Percentiles rank a stretch among this genome's conserved stretches.
These are phyloP conservation scores for Aspergillus aculeatus DNA, from an alignment of 2,329 filamentous ascomycete species.

Conservation along the genomic window DNA sequence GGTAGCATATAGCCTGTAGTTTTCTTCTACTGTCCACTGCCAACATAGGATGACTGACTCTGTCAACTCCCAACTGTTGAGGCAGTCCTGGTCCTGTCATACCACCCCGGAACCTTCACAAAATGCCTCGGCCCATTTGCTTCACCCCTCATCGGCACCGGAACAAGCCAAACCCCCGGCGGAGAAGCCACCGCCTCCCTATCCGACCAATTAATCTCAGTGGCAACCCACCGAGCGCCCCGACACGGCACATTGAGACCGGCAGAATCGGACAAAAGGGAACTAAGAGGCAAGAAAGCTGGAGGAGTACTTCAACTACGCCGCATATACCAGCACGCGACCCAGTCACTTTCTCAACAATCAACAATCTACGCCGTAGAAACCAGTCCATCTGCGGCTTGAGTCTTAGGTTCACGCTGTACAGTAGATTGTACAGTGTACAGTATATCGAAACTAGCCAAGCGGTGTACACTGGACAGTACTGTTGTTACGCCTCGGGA, in stretches of 20 bases:
- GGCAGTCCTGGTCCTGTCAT: no score
- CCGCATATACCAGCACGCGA: background rate
- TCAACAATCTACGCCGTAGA: background rate
- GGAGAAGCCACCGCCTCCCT: background rate
- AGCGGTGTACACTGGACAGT: no score
- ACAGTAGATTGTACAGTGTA: no score
- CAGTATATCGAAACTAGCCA: no score
- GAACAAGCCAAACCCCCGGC: constrained; percentile 11
- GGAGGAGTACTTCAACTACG: background rate
- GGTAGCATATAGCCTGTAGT: no score
- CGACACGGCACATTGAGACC: background rate
- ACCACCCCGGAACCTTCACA: background rate
- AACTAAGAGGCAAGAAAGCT: background rate
- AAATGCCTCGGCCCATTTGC: constrained; percentile 14
- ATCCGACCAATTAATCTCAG: background rate
- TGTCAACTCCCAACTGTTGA: no score
- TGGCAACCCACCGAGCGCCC: background rate
- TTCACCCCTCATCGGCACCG: constrained; percentile 8
- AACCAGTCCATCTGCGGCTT: background rate
- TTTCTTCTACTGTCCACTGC: no score
- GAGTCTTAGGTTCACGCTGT: no score
- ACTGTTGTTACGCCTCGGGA: no score
- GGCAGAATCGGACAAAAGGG: constrained; percentile 25
- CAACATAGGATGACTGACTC: no score
- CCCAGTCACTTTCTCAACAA: background rate